Base-by-base conservation (phyloP, 1,139 yeast species). In the Kodamaea suecica region DNA sequence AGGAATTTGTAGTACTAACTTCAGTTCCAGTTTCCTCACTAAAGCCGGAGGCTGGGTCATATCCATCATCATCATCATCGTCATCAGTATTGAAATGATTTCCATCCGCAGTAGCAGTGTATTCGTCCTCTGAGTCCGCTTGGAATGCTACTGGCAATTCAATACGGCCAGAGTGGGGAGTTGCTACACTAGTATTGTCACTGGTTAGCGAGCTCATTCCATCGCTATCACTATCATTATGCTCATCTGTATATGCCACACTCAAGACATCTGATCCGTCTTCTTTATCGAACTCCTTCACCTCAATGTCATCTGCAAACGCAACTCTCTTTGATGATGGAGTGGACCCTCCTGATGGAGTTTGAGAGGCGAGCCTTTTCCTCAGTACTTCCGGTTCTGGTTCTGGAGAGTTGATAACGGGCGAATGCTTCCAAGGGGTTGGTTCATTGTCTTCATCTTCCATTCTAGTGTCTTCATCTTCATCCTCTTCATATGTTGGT, bases 301-400 rank as follows among this genome's bases (percentile, higher is more conserved):
- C 61, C 43, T 68, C 69, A n/a, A 70, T 55, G 35, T 67, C 66
- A 34, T 69, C 73, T 0, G 73, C 61, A 42, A 70, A 70, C 11
- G 75, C 74, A 7, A 70, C 76, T 15, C 65, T 46, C 38, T 69
- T 70, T 6, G 52, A 41, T 2, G 61, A 47, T 2, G 64, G 64
- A 4, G 64, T 55, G 1, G 61, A 53, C 10, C 49, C 54, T 3
- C 61, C 60, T 9, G 60, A 57, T 3, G 57, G 52, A 1, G 57
- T 40, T 23, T 44, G 49, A 5, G 50, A 48, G 2, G 44, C 44
- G 21, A 43, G 41, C 39, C 51, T 44, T 35, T 41, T 47, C 21
- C 42, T 38, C 13, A 33, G 34, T 31, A 19, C 19, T 19, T 32
- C 14, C n/a, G n/a, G n/a, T n/a, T n/a, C n/a, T n/a, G n/a, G n/a